A percentile compares a stretch with the other conserved stretches of the same genome.
Evolutionary conservation across 1,284 basidiomycete species (phyloP).

Genomic region (Porodaedalea pini): DNA sequence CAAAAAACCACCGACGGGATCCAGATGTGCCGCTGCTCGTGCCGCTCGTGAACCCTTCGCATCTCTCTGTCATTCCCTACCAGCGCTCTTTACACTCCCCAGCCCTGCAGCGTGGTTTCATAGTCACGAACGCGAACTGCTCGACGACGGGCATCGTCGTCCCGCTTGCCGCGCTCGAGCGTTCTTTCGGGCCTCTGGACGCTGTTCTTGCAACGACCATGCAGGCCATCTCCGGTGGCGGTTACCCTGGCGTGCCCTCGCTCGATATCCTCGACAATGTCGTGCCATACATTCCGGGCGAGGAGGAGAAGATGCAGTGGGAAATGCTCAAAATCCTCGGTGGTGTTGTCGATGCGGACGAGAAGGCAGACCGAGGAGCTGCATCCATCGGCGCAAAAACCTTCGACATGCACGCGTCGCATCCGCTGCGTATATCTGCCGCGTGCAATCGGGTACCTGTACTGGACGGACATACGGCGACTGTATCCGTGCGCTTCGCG

Average conservation of each 20-base stretch:
- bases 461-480: conserved; percentile 88
- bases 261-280: conserved; percentile 97
- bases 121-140: conserved; percentile 99
- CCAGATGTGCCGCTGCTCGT: conserved; percentile 96
- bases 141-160: conserved; percentile 94
- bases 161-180: conserved; percentile 89
- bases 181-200: conserved; percentile 90
- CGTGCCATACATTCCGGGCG: conserved; percentile 91
- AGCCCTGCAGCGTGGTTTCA: conserved; percentile 84
- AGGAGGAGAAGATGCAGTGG: conserved; percentile 99
- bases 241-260: conserved; percentile 90
- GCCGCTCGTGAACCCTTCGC: conserved; percentile 90
- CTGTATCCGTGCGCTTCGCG: conserved; percentile 85
- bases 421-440: conserved; percentile 85
- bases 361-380: conserved; percentile 24
- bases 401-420: conserved; percentile 84
- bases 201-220: conserved; percentile 90
- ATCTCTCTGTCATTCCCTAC: conserved; percentile 82
- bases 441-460: conserved; percentile 92
- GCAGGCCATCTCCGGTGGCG: conserved; percentile 96
- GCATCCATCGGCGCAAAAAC: conserved; percentile 33
- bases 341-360: conserved; percentile 56
- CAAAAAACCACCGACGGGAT: conserved; percentile 95
- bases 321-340: conserved; percentile 97
- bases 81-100: conserved; percentile 73